Percentiles rank a stretch among this genome's conserved stretches.
phyloP scores from a whole-genome alignment of 2,329 filamentous ascomycete species.

The Aspergillus novofumigatus region DNA sequence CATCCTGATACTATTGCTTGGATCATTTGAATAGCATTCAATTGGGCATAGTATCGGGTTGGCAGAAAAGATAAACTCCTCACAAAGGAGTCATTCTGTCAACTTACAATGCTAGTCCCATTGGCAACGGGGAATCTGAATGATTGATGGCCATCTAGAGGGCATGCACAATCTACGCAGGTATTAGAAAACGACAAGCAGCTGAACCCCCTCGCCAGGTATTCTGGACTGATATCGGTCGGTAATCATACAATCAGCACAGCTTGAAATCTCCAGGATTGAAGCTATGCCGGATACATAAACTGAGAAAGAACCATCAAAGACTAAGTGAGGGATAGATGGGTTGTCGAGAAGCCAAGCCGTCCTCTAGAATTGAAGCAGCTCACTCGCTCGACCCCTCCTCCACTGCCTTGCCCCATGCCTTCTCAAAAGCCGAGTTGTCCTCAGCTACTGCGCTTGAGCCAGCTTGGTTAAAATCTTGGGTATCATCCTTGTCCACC shows the following conservation, averaged over 20 bases:
- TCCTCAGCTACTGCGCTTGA: conserved; percentile 5
- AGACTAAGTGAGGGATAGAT: not conserved
- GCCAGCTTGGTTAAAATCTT: conserved; percentile 1
- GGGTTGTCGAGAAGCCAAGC: not conserved
- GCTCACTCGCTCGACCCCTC: conserved; percentile 12
- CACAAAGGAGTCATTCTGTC: not conserved
- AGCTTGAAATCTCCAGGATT: not conserved
- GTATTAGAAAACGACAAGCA: not conserved
- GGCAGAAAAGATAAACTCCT: no score
- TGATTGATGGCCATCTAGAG: not conserved
- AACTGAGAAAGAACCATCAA: not conserved
- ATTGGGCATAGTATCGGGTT: not conserved
- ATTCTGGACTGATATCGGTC: not conserved
- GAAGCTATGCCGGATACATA: not conserved
- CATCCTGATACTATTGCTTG: no score
- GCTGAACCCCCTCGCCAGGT: not conserved
- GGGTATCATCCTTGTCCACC: conserved; percentile 15
- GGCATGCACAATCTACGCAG: not conserved
- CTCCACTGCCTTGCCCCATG: conserved; percentile 37
- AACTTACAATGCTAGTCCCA: not conserved
- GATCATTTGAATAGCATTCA: not conserved
- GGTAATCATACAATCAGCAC: not conserved
- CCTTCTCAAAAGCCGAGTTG: conserved; percentile 31
- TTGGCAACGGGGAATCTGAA: not conserved
- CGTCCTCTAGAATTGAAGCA: not conserved